Conservation (phyloP, 1,284 basidiomycete genomes). For the Naganishia sp. region DNA sequence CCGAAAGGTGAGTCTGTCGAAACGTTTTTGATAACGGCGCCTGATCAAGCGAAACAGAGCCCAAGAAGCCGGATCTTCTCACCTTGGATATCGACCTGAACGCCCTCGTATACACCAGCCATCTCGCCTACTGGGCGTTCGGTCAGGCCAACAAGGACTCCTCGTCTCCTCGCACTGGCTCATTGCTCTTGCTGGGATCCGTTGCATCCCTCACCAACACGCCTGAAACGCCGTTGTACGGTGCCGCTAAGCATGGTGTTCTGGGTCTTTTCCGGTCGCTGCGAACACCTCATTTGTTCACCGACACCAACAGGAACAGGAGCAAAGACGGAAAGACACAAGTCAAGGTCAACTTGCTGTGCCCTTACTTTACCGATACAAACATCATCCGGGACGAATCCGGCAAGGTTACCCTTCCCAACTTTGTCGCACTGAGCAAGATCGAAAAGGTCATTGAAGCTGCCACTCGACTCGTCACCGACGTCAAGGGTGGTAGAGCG, state of each 20-base stretch:
- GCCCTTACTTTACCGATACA: constrained; percentile 33
- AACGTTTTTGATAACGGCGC: background rate
- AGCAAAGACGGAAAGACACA: constrained; percentile 20
- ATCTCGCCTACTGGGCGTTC: constrained; percentile 34
- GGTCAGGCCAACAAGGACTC: constrained; percentile 18
- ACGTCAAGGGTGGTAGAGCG: constrained; percentile 30
- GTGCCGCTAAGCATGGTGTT: constrained; percentile 33
- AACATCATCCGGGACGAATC: constrained; percentile 27
- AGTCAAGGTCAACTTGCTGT: constrained; percentile 31
- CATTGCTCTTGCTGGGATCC: constrained; percentile 32
- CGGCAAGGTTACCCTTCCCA: constrained; percentile 9
- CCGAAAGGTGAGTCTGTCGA: constrained; percentile 18
- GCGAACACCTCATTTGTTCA: constrained; percentile 28
- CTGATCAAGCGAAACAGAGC: background rate
- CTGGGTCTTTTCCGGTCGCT: constrained; percentile 33
- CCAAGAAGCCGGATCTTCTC: constrained; percentile 30
- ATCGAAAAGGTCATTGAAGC: constrained; percentile 32
- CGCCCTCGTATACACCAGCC: constrained; percentile 32
- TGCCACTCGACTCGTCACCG: constrained; percentile 30
- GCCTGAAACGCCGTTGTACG: constrained; percentile 32
- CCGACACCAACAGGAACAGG: constrained; percentile 24
- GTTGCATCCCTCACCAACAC: constrained; percentile 30
- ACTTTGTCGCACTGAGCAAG: constrained; percentile 24
- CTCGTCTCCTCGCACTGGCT: constrained; percentile 25
- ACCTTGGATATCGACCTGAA: constrained; percentile 33